Conservation (phyloP, 306 rosid species). For the Crataegus laevigata region DNA sequence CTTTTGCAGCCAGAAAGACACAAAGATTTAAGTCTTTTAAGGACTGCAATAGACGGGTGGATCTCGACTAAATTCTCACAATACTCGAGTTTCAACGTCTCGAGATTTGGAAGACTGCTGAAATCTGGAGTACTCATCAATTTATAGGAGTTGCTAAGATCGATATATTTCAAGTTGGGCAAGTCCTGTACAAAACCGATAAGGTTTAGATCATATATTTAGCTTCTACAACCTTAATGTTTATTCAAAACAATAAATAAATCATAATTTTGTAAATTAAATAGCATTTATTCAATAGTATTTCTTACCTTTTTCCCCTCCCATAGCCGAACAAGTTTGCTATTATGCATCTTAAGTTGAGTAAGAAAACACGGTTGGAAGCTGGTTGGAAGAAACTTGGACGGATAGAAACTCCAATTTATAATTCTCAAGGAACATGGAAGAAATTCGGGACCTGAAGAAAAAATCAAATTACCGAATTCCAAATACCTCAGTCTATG, state of each 20-base stretch:
- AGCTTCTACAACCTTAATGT: neutral
- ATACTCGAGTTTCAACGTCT: no score
- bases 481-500: neutral
- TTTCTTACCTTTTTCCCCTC: neutral
- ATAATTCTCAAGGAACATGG: conserved; percentile 1
- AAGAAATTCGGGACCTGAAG: neutral
- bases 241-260: neutral
- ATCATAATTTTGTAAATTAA: no score
- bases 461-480: neutral
- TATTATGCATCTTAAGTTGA: neutral
- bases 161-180: neutral
- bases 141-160: neutral
- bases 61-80: conserved; percentile 1
- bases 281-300: no score
- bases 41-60: neutral
- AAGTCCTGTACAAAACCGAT: neutral
- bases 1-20: neutral
- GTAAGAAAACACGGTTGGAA: neutral
- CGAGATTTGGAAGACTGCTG: neutral
- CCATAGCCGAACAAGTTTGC: conserved; percentile 12
- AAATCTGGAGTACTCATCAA: conserved; percentile 10
- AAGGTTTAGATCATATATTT: neutral
- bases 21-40: neutral
- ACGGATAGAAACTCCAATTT: conserved; percentile 9
- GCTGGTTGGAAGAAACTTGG: neutral